Evolutionary conservation across 805 yeast genomes (phyloP).

Genomic region (Yueomyces sinensis): DNA sequence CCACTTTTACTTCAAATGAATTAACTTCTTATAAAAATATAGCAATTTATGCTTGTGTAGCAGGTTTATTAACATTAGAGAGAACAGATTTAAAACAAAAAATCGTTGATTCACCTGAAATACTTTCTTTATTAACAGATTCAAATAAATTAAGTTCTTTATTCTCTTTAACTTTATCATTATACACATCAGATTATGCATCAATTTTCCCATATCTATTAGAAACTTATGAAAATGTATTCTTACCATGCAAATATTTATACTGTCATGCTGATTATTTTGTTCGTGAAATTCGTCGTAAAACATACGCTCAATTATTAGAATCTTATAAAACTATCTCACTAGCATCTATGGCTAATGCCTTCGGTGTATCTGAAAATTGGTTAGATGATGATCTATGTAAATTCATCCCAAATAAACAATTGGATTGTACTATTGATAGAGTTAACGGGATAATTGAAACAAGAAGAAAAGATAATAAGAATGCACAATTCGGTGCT

Average conservation of each 20-base stretch:
- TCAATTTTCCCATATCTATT: constrained; percentile 65
- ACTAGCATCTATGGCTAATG: constrained; percentile 83
- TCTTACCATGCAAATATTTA: constrained; percentile 54
- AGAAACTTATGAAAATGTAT: constrained; percentile 60
- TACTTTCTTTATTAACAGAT: constrained; percentile 63
- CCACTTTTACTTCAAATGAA: constrained; percentile 92
- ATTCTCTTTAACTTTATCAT: constrained; percentile 67
- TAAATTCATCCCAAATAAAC: constrained; percentile 84
- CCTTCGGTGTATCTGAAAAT: constrained; percentile 79
- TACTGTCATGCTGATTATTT: constrained; percentile 71
- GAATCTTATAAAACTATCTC: constrained; percentile 90
- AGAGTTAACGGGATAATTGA: constrained; percentile 89
- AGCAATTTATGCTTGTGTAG: constrained; percentile 74
- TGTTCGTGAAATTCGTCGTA: constrained; percentile 85
- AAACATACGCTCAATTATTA: constrained; percentile 85
- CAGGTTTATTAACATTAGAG: constrained; percentile 75
- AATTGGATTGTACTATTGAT: constrained; percentile 90
- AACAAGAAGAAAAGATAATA: constrained; percentile 92
- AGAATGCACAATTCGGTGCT: constrained; percentile 82
- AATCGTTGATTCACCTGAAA: constrained; percentile 88
- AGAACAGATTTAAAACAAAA: constrained; percentile 75
- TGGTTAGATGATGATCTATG: constrained; percentile 81
- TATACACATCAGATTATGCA: constrained; percentile 80
- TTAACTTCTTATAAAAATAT: constrained; percentile 79
- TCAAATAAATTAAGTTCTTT: constrained; percentile 67